Base-by-base conservation (phyloP, 2,329 filamentous ascomycete genomes). In the Talaromyces sp. region DNA sequence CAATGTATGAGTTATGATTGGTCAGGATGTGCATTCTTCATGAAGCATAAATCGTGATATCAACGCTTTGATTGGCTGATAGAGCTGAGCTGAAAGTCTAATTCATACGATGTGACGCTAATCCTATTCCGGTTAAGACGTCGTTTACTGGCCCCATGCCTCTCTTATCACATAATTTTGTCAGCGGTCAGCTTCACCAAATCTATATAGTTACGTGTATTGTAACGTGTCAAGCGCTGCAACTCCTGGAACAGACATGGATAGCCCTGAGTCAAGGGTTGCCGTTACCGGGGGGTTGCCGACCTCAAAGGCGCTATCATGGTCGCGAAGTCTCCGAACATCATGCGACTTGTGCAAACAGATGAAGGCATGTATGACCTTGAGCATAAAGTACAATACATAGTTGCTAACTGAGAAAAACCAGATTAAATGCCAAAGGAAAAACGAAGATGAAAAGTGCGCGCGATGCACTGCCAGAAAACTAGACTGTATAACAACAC, bases 401-500 rank as follows among this genome's bases (percentile, higher is more conserved):
- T 13, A 27, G 25, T 2, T 54, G n/a, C 15, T 63, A 34, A 53
- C 47, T 3, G 25, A 7, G 2, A 19, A 17, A 0, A 2, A 11
- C 3, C 3, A 64, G 61, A 64, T 64, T 8, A 64, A 64, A 47
- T 64, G 61, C n/a, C 51, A 56, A 47, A 36, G 61, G 49, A 58
- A 64, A 58, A 64, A 34, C n/a, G 51, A 64, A 25, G 11, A 13
- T 27, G 51, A 47, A 5, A 19, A 7, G 2, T 64, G 61, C 22
- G 51, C 38, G 1, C 27, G 61, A 49, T 58, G 61, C 29, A 8
- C 22, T 58, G 38, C 61, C 10, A 51, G 61, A 36, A 63, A 63
- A 63, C 38, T 63, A 17, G 10, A 56, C 38, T 64, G 61, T 64
- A 58, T 27, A 7, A 64, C 61, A n/a, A 64, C 61, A 25, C 61